Evolutionary conservation across 495 filamentous ascomycete genomes (phyloP), one percentile per base, ranked within the genome.

Genomic region (Astrocystis sublimbata): DNA sequence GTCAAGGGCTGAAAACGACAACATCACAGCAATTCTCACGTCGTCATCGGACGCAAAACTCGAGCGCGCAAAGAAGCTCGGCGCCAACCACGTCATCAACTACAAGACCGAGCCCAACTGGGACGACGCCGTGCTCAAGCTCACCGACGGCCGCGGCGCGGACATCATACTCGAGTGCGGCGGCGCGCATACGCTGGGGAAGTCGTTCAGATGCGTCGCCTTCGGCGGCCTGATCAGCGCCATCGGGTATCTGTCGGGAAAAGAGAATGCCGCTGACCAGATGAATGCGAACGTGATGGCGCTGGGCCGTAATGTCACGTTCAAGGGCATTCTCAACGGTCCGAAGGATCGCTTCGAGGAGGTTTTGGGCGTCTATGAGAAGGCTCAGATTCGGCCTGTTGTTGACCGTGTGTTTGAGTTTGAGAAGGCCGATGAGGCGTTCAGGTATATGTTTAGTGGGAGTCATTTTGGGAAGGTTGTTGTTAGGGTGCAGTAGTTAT

Each of bases 81-180:
- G 80, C 5, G 81, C 79, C 0, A 72, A 77, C 57, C 21, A 74
- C 21, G 67, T 62, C 2, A 77, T 84, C 61, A 84, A 83, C 60
- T 83, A 84, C 65, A 64, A 64, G 10, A 76, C 65, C 0, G 71
- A 55, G 3, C 69, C 72, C n/a, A 65, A 75, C 15, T 83, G 81
- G 80, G 70, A 80, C 28, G 55, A 67, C 7, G 71, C 67, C 50
- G 79, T 80, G 0, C 47, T 81, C 62, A 61, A 67, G 15, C 19
- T 73, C 6, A 81, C 80, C 5, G 33, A 57, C 13, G 66, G 64
- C 28, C 56, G 71, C 9, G 79, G 79, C 36, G 79, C 72, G 0
- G 77, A 82, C 60, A 70, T 80, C 45, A 78, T 85, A 33, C 67
- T 85, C 36, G 82, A 85, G 61, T 75, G 78, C 59, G 82, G 80